A percentile compares a stretch with the other conserved stretches of the same genome.
phyloP scores from a whole-genome alignment of 2,329 filamentous ascomycete species.

The Hypoxylon sp. region DNA sequence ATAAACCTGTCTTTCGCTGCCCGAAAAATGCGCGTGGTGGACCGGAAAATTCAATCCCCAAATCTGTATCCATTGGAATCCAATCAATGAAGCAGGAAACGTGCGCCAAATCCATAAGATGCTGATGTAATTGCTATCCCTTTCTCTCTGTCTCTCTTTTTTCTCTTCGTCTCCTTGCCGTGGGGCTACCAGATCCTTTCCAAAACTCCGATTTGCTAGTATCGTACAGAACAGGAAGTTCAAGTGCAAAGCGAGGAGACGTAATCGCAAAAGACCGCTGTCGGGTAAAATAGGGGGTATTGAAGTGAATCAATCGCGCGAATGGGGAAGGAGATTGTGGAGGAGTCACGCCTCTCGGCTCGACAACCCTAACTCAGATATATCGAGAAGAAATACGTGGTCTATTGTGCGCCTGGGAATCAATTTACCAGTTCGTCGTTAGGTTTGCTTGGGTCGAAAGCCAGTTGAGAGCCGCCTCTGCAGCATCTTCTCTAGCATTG shows the following conservation, averaged over 20 bases:
- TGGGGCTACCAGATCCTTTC: conserved; percentile 49
- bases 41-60: conserved; percentile 31
- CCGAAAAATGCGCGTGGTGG: conserved; percentile 36
- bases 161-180: conserved; percentile 42
- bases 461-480: conserved; percentile 79
- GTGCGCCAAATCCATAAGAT: conserved; percentile 45
- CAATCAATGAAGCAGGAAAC: conserved; percentile 35
- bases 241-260: conserved; percentile 40
- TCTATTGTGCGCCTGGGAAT: conserved; percentile 13
- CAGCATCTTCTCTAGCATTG: conserved; percentile 92
- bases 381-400: conserved; percentile 11
- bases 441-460: conserved; percentile 59
- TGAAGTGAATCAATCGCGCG: conserved; percentile 35
- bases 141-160: conserved; percentile 30
- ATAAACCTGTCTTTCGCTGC: conserved; percentile 38
- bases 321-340: conserved; percentile 38
- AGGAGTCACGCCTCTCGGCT: conserved; percentile 28
- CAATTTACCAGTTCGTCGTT: conserved; percentile 42
- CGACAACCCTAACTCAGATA: conserved; percentile 16
- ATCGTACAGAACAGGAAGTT: conserved; percentile 48
- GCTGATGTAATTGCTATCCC: conserved; percentile 42
- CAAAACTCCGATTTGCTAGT: conserved; percentile 51
- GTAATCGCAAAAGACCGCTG: conserved; percentile 30
- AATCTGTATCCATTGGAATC: conserved; percentile 35
- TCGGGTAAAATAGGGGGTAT: conserved; percentile 33